Percentiles rank a stretch among this genome's conserved stretches.
phyloP scores from a whole-genome alignment of 1,284 basidiomycete species.

The Tremellales sp. region DNA sequence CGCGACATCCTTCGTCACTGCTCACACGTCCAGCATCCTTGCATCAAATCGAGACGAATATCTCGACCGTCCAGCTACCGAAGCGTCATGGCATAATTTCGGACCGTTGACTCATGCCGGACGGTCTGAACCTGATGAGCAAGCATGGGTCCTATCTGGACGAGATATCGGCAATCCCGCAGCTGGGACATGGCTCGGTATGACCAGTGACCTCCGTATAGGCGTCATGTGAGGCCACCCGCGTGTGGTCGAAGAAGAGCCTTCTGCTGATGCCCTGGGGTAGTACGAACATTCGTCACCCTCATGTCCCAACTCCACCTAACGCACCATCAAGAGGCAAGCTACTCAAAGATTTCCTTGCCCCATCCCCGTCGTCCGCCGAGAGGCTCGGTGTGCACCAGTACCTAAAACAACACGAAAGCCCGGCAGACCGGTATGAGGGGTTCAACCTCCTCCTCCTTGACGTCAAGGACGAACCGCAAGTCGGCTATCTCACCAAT shows the following conservation, averaged over 20 bases:
- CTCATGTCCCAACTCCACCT: constrained; percentile 6
- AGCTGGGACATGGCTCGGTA: constrained; percentile 43
- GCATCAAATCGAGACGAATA: constrained; percentile 47
- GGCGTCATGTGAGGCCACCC: constrained; percentile 41
- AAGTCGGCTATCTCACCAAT: constrained; percentile 38
- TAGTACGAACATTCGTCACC: constrained; percentile 42
- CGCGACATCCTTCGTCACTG: not conserved
- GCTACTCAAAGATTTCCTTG: not conserved
- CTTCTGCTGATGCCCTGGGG: not conserved
- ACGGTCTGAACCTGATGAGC: not conserved
- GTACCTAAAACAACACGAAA: constrained; percentile 19
- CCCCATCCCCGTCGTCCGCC: not conserved
- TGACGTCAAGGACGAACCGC: constrained; percentile 13
- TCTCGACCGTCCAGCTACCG: constrained; percentile 34
- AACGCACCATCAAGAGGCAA: not conserved
- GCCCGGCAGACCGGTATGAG: constrained; percentile 25
- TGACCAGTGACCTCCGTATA: constrained; percentile 36
- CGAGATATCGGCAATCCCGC: constrained; percentile 26
- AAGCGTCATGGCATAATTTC: constrained; percentile 45
- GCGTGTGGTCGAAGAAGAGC: too few relatives aligned
- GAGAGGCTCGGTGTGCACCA: constrained; percentile 9
- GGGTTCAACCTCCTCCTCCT: constrained; percentile 48
- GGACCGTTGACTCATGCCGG: constrained; percentile 5
- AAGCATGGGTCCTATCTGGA: constrained; percentile 29
- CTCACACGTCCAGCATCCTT: constrained; percentile 23